Evolutionary conservation across 75 land plant genomes (phyloP), one percentile per base, ranked within the genome.

Genomic region (Ceratopteris richardii): DNA sequence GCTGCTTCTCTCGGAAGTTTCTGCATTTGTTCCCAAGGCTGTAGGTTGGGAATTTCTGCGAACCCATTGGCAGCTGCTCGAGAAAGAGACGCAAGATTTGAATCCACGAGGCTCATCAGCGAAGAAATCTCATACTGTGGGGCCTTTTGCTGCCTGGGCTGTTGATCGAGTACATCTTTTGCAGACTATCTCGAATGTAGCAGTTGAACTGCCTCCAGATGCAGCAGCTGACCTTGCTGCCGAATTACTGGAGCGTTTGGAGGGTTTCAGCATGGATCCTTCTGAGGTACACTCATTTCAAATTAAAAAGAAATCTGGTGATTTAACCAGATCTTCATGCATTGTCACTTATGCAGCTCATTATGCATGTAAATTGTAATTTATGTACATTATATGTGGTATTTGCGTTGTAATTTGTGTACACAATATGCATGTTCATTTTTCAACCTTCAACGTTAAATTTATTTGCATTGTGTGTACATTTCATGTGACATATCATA

Each of bases 1-100:
- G 96, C 50, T 83, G 65, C 80, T 90, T 57, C 85, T 90, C 25
- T 76, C 92, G 21, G 88, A 86, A 61, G 75, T 90, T 42, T 90
- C 96, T 23, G 62, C 48, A 12, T 86, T 75, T 60, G 71, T 82
- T 46, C 77, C 92, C 21, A 81, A 87, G 68, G 74, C 84, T 17
- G 70, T 90, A 1, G 74, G 71, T 28, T 90, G 91, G 96, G 70
- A 66, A 37, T 90, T 90, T 58, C 70, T 90, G 30, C 72, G 74
- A 33, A 90, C 75, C 31, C 87, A 90, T 62, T 90, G 96, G 96
- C 66, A 76, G 62, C 75, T 86, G 16, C 76, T 90, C 58, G 96
- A 81, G 42, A 61, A 75, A 57, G 11, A 42, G 43, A 40, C 47
- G 54, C 25, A 25, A 56, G 33, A 75, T 12, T 33, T 37, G 19